Conservation (phyloP, 2,329 filamentous ascomycete genomes). For the Cryphonectria radicalis region DNA sequence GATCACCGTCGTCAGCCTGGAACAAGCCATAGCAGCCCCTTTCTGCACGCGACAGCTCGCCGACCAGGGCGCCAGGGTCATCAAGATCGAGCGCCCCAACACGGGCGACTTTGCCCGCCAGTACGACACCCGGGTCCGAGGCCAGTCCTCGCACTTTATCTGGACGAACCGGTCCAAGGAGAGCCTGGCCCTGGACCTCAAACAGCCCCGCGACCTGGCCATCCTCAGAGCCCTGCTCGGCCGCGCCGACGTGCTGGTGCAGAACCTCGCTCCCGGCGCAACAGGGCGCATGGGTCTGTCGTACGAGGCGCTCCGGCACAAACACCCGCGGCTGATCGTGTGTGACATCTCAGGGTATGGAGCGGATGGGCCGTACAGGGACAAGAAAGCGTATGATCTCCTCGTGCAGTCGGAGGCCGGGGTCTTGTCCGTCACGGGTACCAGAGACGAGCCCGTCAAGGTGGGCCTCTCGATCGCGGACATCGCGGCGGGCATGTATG, state of each 20-base stretch:
- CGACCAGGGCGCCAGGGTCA: constrained; percentile 57
- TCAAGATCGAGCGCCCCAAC: constrained; percentile 57
- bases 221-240: constrained; percentile 48
- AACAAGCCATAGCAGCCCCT: constrained; percentile 59
- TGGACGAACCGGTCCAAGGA: constrained; percentile 61
- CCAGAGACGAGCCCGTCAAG: constrained; percentile 48
- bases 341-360: constrained; percentile 61
- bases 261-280: constrained; percentile 58
- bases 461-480: constrained; percentile 60
- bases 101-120: constrained; percentile 57
- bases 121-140: constrained; percentile 55
- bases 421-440: constrained; percentile 55
- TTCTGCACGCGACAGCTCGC: constrained; percentile 59
- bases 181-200: constrained; percentile 55
- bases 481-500: constrained; percentile 57
- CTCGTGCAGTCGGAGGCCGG: constrained; percentile 60
- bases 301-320: constrained; percentile 45
- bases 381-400: constrained; percentile 61
- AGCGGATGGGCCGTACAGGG: constrained; percentile 52
- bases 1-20: constrained; percentile 55
- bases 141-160: constrained; percentile 58
- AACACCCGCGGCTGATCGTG: constrained; percentile 53
- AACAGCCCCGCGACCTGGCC: constrained; percentile 46
- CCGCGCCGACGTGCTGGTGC: constrained; percentile 55
- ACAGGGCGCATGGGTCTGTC: constrained; percentile 52